Evolutionary conservation across 805 yeast species (phyloP), one percentile per base, ranked within the genome.

Genomic region (Metschnikowia gelsemii): DNA sequence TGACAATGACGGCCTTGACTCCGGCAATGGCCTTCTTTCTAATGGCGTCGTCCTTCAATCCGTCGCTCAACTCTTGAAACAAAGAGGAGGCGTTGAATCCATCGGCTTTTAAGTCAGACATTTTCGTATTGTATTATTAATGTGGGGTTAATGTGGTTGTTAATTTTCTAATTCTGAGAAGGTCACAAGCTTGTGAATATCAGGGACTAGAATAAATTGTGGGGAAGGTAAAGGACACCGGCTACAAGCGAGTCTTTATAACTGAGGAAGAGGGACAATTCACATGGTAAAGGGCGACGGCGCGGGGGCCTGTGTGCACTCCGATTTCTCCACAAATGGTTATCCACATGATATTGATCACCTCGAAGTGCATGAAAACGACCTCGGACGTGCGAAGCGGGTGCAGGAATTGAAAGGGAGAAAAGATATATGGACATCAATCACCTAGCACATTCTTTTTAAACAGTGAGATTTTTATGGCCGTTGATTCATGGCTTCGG

Each of bases 1-100:
- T 82, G 33, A 75, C 78, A 45, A 87, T 79, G 24, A 75, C 64
- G 24, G 87, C 80, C 55, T 79, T 75, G 56, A 86, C 80, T 29
- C 68, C 72, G 37, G 55, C 42, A 47, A 72, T 59, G 41, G 75
- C 73, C 57, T 67, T 62, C 54, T 64, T 61, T 47, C 56, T 66
- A 41, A 54, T 47, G 33, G 54, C 57, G 38, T 55, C 59, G 46
- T 70, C 72, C 40, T 62, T 55, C 48, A 72, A 62, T 17, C 67
- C 75, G 33, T 56, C 63, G 37, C 57, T 52, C 52, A 72, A 65
- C 47, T 62, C 61, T 52, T 64, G 61, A 55, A 71, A 68, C 42
- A 70, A 60, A 39, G 62, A 58, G 38, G 73, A 69, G 40, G 75
- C 63, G 57, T 70, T 68, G 47, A 72, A 72, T 50, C 75, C 75